phyloP scores from a whole-genome alignment of 2,329 filamentous ascomycete genomes.

The Sphaerostilbella broomeana region DNA sequence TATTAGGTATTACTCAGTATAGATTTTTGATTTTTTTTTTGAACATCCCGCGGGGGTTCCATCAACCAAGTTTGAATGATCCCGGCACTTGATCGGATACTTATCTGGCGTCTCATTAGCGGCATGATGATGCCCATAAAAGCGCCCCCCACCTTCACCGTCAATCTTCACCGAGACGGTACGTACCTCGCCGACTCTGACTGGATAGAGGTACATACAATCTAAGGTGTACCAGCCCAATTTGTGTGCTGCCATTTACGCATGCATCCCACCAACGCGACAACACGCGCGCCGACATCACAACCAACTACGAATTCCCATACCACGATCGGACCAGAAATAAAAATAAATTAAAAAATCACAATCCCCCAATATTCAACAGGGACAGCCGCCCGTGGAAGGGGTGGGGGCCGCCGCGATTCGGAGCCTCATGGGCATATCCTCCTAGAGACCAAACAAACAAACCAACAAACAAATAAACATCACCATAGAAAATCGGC shows the following conservation, averaged over 20 bases:
- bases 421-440: background rate
- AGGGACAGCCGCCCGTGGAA: too few relatives aligned
- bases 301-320: background rate
- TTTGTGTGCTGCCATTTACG: background rate
- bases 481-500: background rate
- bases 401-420: too few relatives aligned
- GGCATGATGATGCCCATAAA: background rate
- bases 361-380: too few relatives aligned
- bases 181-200: background rate
- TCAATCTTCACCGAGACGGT: background rate
- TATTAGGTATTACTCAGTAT: too few relatives aligned
- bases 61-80: too few relatives aligned
- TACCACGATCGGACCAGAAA: too few relatives aligned
- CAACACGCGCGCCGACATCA: background rate
- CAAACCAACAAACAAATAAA: background rate
- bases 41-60: too few relatives aligned
- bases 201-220: background rate
- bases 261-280: slow-evolving; percentile 8
- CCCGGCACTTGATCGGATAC: too few relatives aligned
- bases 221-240: background rate
- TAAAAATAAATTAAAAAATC: too few relatives aligned
- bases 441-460: background rate
- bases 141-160: background rate
- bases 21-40: too few relatives aligned
- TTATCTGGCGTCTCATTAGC: too few relatives aligned